Evolutionary conservation across 345 rosid genomes (phyloP).

Genomic region (Brassica juncea): DNA sequence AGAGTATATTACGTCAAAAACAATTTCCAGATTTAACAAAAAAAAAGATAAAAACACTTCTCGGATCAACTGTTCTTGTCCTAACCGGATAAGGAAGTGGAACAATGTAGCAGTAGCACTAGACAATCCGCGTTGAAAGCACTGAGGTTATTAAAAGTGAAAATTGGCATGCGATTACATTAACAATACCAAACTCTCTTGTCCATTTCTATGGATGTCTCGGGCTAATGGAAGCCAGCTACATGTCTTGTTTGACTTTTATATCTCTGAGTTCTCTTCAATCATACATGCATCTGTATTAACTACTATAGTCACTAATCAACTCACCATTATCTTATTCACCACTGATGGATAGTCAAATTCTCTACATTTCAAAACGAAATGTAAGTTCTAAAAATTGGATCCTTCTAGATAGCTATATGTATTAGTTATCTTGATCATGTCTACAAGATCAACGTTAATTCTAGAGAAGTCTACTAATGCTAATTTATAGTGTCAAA

Average conservation of each 20-base stretch:
- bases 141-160: conserved; percentile 17
- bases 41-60: background rate
- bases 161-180: conserved; percentile 32
- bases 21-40: background rate
- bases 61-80: conserved; percentile 15
- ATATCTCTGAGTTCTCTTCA: conserved; percentile 9
- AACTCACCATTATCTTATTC: conserved; percentile 16
- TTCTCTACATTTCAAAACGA: background rate
- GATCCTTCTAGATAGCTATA: background rate
- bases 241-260: conserved; percentile 42
- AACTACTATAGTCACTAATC: background rate
- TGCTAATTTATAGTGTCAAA: too few relatives aligned
- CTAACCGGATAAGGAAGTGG: conserved; percentile 37
- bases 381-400: conserved; percentile 8
- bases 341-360: background rate
- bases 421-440: background rate
- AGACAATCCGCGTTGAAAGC: conserved; percentile 29
- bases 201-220: conserved; percentile 19
- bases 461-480: background rate
- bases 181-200: conserved; percentile 33
- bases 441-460: background rate
- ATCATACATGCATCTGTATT: background rate
- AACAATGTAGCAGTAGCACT: conserved; percentile 29
- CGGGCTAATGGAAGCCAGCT: conserved; percentile 39
- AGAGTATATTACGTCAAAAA: background rate